Evolutionary conservation across 2,329 filamentous ascomycete species (phyloP).

Genomic region (Cytospora mali): DNA sequence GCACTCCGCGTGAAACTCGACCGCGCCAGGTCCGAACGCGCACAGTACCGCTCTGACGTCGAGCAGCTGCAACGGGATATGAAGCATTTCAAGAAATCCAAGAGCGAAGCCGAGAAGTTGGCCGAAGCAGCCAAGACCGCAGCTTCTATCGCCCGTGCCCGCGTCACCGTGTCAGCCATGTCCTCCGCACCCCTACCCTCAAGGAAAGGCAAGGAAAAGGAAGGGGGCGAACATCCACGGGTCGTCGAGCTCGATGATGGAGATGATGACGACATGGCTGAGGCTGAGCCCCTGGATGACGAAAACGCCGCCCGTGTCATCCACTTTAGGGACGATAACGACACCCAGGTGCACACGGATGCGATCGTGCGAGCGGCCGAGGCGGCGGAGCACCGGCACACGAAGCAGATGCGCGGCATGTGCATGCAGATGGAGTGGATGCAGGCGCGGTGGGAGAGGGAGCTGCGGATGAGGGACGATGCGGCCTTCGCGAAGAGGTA

Average conservation of each 20-base stretch:
- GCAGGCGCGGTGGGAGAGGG: conserved; percentile 76
- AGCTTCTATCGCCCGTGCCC: conserved; percentile 27
- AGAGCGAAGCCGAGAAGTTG: conserved; percentile 40
- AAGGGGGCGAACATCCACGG: conserved; percentile 18
- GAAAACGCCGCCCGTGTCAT: conserved; percentile 28
- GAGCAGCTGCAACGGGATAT: conserved; percentile 59
- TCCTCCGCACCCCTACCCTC: conserved; percentile 3
- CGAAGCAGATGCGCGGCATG: conserved; percentile 78
- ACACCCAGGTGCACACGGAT: conserved; percentile 57
- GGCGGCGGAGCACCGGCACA: conserved; percentile 68
- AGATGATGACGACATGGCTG: conserved; percentile 23
- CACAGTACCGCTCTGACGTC: conserved; percentile 55
- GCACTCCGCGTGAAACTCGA: conserved; percentile 69
- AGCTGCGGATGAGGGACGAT: conserved; percentile 77
- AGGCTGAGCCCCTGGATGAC: conserved; percentile 7
- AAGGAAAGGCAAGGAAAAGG: conserved; percentile 25
- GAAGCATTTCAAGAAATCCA: conserved; percentile 47
- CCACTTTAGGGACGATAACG: conserved; percentile 32
- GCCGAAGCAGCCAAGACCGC: conserved; percentile 33
- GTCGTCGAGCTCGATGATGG: conserved; percentile 34
- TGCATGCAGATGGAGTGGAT: conserved; percentile 91
- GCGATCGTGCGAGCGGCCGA: conserved; percentile 61
- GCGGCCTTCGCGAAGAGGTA: conserved; percentile 86
- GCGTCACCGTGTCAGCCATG: conserved; percentile 23
- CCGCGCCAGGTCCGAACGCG: conserved; percentile 67